Base-by-base conservation (phyloP, 2,329 filamentous ascomycete species). In the Magnaporthiopsis rhizophila region DNA sequence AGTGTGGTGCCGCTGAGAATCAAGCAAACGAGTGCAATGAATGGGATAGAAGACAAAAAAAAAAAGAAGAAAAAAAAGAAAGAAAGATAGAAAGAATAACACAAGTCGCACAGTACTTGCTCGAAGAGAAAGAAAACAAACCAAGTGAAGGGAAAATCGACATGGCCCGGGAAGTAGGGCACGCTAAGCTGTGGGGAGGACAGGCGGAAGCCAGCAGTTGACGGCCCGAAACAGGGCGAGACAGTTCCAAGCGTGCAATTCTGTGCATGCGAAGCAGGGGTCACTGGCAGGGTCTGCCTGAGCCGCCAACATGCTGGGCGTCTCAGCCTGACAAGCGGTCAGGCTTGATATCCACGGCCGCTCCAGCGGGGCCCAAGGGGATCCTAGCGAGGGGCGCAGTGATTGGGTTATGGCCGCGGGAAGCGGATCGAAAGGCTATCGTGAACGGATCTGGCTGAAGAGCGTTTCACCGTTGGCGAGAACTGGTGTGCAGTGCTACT, bases 21-120 rank as follows among this genome's bases (percentile, higher is more conserved):
- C 3, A 21, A 53, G n/a, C 21, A 21, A 21, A n/a, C 21, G 45
- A n/a, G 21, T 3, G 18, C 45, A 8, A 53, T 53, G 9, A n/a
- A 53, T 21, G 15, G 15, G 11, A 53, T 18, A 62, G 45, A 5
- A 56, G 32, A 3, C 30, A 60, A 45, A 61, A 59, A 64, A 18
- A 65, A 63, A 64, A 59, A 59, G 45, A 64, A 53, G 58, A 64
- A 61, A 28, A 62, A 65, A 18, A 32, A 56, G n/a, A 61, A 59
- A 62, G n/a, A 65, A 63, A 64, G 57, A 59, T 45, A 62, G 61
- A 64, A 65, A 18, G 62, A 58, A 53, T 28, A 32, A 59, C 21
- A 38, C 56, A 58, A 21, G 34, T 30, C 45, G 45, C 26, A 53
- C 28, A 62, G 45, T 6, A 53, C 45, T 53, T 8, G 45, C 45